These are phyloP conservation scores for Phytophthora nicotianae DNA, from an alignment of 352 stramenopile genomes.

Conservation along the genomic window DNA sequence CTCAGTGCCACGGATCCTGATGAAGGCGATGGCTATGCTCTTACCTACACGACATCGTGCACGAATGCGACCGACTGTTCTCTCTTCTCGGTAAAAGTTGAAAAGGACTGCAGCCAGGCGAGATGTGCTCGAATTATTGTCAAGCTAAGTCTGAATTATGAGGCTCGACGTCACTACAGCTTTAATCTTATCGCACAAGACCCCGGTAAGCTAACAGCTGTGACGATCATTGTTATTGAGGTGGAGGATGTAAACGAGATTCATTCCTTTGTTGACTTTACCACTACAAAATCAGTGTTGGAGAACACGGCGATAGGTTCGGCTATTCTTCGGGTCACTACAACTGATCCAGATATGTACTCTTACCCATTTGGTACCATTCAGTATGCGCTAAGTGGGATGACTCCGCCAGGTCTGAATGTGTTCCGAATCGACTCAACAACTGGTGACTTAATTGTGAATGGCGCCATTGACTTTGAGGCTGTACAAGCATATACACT, in stretches of 20 bases:
- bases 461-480: slow-evolving; percentile 49
- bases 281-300: slow-evolving; percentile 25
- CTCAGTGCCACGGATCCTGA: slow-evolving; percentile 50
- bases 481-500: slow-evolving; percentile 49
- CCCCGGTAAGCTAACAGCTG: slow-evolving; percentile 23
- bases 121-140: slow-evolving; percentile 51
- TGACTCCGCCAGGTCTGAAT: slow-evolving; percentile 39
- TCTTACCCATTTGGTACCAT: slow-evolving; percentile 40
- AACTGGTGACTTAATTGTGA: slow-evolving; percentile 42
- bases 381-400: slow-evolving; percentile 33
- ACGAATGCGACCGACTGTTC: slow-evolving; percentile 33
- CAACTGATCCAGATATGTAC: slow-evolving; percentile 46
- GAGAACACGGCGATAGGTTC: slow-evolving; percentile 40
- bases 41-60: slow-evolving; percentile 53
- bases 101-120: slow-evolving; percentile 41
- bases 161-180: slow-evolving; percentile 41
- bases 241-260: slow-evolving; percentile 62
- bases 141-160: slow-evolving; percentile 44
- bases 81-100: slow-evolving; percentile 42
- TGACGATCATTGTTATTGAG: slow-evolving; percentile 34
- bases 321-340: slow-evolving; percentile 35
- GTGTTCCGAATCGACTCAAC: slow-evolving; percentile 37
- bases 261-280: slow-evolving; percentile 44
- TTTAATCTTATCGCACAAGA: slow-evolving; percentile 47
- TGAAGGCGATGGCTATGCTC: slow-evolving; percentile 38